Conservation (phyloP, 2,329 filamentous ascomycete genomes). For the Alternaria ethzedia region DNA sequence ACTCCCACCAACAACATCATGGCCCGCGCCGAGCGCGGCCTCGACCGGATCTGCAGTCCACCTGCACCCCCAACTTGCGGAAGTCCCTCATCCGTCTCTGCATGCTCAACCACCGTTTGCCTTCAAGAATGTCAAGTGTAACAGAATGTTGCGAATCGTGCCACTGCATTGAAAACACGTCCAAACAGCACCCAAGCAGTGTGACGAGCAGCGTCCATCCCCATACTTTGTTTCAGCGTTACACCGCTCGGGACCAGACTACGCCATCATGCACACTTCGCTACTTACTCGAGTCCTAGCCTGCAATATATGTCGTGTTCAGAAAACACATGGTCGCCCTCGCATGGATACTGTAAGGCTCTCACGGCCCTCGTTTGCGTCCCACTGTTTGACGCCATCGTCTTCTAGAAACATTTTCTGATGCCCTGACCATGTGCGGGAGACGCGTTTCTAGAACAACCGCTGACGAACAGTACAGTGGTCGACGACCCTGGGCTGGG, state of each 20-base stretch:
- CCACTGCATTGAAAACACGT: conserved; percentile 32
- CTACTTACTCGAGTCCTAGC: conserved; percentile 21
- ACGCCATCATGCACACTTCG: conserved; percentile 23
- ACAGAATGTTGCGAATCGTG: conserved; percentile 27
- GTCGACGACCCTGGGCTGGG: background rate
- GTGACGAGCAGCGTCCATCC: conserved; percentile 24
- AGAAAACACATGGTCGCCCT: conserved; percentile 22
- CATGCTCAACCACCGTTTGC: conserved; percentile 7
- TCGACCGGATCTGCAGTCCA: conserved; percentile 12
- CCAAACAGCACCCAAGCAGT: conserved; percentile 23
- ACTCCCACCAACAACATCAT: conserved; percentile 16
- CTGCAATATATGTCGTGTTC: conserved; percentile 23
- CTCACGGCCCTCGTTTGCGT: conserved; percentile 7
- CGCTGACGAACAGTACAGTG: conserved; percentile 12
- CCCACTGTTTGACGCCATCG: conserved; percentile 23
- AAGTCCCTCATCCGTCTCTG: conserved; percentile 1
- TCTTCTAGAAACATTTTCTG: conserved; percentile 24
- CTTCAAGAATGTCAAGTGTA: conserved; percentile 21
- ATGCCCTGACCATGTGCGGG: conserved; percentile 12
- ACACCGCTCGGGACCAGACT: conserved; percentile 30
- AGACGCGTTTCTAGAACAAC: conserved; percentile 26
- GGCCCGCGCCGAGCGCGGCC: conserved; percentile 1
- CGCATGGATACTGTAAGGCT: conserved; percentile 11
- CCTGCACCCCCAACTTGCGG: background rate
- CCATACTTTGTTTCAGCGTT: conserved; percentile 33